phyloP scores from a whole-genome alignment of 2,329 filamentous ascomycete genomes.

The Orbilia oligospora region DNA sequence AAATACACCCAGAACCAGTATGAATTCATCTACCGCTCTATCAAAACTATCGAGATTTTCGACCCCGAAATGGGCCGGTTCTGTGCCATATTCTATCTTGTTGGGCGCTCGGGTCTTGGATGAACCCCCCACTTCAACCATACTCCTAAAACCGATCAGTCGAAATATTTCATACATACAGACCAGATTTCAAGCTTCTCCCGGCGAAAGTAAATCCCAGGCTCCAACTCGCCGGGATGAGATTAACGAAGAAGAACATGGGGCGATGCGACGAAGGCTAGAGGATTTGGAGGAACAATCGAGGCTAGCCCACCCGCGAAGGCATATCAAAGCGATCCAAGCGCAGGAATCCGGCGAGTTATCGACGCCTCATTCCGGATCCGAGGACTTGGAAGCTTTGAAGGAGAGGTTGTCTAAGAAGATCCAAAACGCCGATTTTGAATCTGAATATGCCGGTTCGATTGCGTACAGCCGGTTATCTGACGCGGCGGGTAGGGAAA shows the following conservation, averaged over 20 bases:
- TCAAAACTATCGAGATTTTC: constrained; percentile 19
- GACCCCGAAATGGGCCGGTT: neutral
- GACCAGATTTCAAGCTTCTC: constrained; percentile 1
- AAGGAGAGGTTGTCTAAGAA: constrained; percentile 74
- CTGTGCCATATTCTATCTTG: neutral
- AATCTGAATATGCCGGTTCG: constrained; percentile 70
- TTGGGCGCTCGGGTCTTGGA: neutral
- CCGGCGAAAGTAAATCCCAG: constrained; percentile 4
- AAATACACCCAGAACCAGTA: constrained; percentile 9
- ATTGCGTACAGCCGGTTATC: constrained; percentile 71
- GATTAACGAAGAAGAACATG: constrained; percentile 22
- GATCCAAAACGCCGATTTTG: constrained; percentile 73
- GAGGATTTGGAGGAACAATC: constrained; percentile 56
- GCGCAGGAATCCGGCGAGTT: constrained; percentile 43
- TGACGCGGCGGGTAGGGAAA: constrained; percentile 76
- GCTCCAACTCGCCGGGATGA: neutral
- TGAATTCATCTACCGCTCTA: constrained; percentile 15
- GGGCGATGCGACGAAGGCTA: constrained; percentile 52
- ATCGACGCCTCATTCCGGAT: constrained; percentile 15
- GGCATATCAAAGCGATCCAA: constrained; percentile 44
- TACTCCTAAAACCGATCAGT: neutral
- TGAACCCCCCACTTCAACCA: neutral
- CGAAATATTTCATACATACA: constrained; percentile 4
- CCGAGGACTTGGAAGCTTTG: constrained; percentile 71
- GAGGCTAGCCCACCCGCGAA: constrained; percentile 49